Evolutionary conservation across 1,284 basidiomycete species (phyloP), one percentile per base, ranked within the genome.

Genomic region (Ceratobasidium sp.): DNA sequence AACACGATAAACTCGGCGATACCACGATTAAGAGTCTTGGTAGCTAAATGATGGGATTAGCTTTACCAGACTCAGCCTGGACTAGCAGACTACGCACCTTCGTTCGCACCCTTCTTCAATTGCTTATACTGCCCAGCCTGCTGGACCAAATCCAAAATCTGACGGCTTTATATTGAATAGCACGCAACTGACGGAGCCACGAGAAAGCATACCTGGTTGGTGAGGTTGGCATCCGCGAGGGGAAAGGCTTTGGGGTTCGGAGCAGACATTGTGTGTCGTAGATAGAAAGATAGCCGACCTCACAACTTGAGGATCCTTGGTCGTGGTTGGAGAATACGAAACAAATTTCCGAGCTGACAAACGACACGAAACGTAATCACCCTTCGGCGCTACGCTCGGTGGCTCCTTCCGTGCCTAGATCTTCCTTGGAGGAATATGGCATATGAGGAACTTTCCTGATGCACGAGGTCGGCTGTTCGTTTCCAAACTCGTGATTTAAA

Each of bases 1-100:
- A 99, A 88, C 81, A 99, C 90, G 84, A 99, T 97, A 85, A 99
- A 95, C 85, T 99, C 98, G 79, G 96, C 94, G 80, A 98, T 96
- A 85, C 98, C 97, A 81, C 98, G 94, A 84, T 99, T 99, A 78
- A 99, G 88, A 29, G 98, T 99, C 88, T 98, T 98, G 79, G 96
- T 98, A 63, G 92, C 93, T 90, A 79, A 63, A 75, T 68, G 54
- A 8, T 31, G 31, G 74, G 51, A 19, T 74, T 34, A 73, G 41
- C 49, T 39, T 46, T n/a, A 14, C 39, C 37, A 13, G 24, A 49
- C 24, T 24, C 41, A 31, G n/a, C n/a, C 59, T 8, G 34, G 74
- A 14, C 54, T 49, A n/a, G 22, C 65, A 77, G 54, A 77, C 1
- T 37, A 58, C 86, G 46, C 64, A 92, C 93, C 92, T 88, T 98